Evolutionary conservation across 75 land plant genomes (phyloP).

Genomic region (Pinus taeda): DNA sequence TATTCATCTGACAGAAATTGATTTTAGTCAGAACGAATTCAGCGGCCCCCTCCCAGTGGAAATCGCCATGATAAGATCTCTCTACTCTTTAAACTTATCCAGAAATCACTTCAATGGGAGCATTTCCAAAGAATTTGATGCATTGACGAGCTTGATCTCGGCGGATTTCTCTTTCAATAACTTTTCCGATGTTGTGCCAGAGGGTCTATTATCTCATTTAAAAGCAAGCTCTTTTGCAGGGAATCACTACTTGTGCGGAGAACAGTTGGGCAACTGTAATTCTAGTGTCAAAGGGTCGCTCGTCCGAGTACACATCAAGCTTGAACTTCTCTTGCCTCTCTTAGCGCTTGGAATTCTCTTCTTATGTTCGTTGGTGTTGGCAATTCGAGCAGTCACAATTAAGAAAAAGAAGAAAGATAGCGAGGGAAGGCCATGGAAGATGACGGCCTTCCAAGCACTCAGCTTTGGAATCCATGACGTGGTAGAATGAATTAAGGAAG

Average conservation of each 20-base stretch:
- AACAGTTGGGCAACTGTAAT: no score
- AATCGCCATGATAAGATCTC: conserved; percentile 14
- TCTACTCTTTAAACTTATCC: conserved; percentile 23
- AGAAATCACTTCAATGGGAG: conserved; percentile 19
- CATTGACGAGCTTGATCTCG: conserved; percentile 10
- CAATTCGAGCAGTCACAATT: conserved; percentile 26
- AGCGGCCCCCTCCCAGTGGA: conserved; percentile 23
- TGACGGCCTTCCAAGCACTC: conserved; percentile 63
- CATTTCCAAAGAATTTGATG: conserved; percentile 23
- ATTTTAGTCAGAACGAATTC: conserved; percentile 27
- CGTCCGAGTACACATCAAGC: no score
- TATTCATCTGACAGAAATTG: conserved; percentile 21
- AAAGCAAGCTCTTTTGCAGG: no score
- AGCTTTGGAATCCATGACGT: conserved; percentile 48
- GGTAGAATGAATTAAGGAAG: conserved; percentile 31
- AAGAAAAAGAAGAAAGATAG: conserved; percentile 1
- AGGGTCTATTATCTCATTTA: background rate
- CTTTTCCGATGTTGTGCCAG: conserved; percentile 27
- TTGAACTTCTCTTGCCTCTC: background rate
- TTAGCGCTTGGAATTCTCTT: conserved; percentile 46
- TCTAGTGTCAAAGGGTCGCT: no score
- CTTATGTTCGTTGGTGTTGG: conserved; percentile 29
- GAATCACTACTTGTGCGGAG: no score
- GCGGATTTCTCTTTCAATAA: conserved; percentile 51
- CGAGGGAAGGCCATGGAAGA: conserved; percentile 37